These are phyloP conservation scores for Aspergillus novofumigatus DNA, from an alignment of 2,329 filamentous ascomycete species.

Conservation along the genomic window DNA sequence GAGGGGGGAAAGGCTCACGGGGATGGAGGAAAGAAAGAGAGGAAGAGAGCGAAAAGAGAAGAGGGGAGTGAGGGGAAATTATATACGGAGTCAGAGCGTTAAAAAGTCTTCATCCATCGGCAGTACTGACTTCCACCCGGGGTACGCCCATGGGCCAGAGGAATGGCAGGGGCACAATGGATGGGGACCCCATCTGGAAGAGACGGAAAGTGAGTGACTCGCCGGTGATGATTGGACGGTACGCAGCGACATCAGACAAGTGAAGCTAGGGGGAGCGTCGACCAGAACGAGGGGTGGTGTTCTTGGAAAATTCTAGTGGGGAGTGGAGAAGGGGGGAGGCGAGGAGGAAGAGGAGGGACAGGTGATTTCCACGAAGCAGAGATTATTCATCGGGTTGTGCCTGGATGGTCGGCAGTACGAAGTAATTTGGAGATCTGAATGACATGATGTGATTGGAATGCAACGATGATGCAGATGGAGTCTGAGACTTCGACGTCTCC, in stretches of 20 bases:
- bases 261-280: not conserved
- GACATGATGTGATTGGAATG: not conserved
- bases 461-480: not conserved
- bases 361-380: not conserved
- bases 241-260: not conserved
- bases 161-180: not conserved
- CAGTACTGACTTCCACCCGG: not conserved
- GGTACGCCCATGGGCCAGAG: not conserved
- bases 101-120: not conserved
- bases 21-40: not conserved
- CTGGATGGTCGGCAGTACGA: not conserved
- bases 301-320: not conserved
- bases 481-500: not conserved
- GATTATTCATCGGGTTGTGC: not conserved
- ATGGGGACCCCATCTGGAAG: not conserved
- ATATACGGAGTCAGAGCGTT: not conserved
- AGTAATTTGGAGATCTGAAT: not conserved
- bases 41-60: conserved; percentile 3
- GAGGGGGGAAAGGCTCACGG: not conserved
- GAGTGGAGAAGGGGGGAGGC: not conserved
- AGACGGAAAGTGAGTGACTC: not conserved
- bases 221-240: not conserved
- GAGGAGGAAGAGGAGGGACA: not conserved
- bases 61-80: not conserved
- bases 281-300: not conserved